Base-by-base conservation (phyloP, 441 rosid genomes). In the Eruca vesicaria region DNA sequence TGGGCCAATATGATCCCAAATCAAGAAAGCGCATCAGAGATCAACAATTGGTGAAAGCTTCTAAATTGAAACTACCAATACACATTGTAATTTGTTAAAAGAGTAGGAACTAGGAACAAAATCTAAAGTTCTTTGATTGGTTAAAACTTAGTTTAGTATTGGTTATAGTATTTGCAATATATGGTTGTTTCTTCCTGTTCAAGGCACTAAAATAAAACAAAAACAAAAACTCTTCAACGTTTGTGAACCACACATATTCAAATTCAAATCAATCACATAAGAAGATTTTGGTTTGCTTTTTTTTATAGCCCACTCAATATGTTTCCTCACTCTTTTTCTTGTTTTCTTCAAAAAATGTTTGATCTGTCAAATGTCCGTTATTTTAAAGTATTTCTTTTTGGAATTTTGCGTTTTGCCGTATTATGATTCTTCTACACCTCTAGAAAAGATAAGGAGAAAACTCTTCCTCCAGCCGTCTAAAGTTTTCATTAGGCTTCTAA, bases 351-450 rank as follows among this genome's bases (percentile, higher is more conserved):
- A 29, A 0, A 45, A 12, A 26, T 43, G 45, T 15, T 6, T n/a
- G 23, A 3, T 10, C 35, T 35, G 29, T 35, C 18, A 31, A 36
- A 36, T 20, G 12, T 63, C 3, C 5, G 12, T 20, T 6, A 63
- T 20, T 50, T 71, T 9, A 19, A 48, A 35, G 8, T 31, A 1
- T 48, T 61, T 62, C 0, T 0, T 60, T 21, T 62, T 50, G 62
- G 36, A 61, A 33, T 12, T 32, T 72, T n/a, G 69, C 19, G n/a
- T 52, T 3, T 20, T 18, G 69, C 15, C 53, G 75, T 72, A 61
- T 29, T 50, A 3, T 50, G 56, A 11, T 28, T 19, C 36, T 50
- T 50, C 56, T 50, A 18, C 45, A 29, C 5, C 32, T 29, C 32
- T 5, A 4, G 32, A 29, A 5, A 29, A 29, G 32, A 5, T 4